A percentile compares a stretch with the other conserved stretches of the same genome.
Evolutionary conservation across 2,329 filamentous ascomycete species (phyloP).

Genomic region (Bipolaris gigantea): DNA sequence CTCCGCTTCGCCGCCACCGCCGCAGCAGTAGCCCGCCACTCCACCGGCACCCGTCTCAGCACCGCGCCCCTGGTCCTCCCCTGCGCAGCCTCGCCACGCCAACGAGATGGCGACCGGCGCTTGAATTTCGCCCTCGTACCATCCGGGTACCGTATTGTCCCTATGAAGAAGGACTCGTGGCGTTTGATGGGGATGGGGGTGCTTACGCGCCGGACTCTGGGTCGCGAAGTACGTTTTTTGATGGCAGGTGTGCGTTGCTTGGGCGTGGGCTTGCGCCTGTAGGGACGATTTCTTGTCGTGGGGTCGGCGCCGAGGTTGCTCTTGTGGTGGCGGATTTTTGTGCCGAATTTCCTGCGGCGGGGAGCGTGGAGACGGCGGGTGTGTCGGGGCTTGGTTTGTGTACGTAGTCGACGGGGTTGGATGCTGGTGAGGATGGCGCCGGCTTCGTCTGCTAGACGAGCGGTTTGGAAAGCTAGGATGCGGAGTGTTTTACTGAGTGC

Average conservation of each 20-base stretch:
- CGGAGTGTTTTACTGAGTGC: not conserved
- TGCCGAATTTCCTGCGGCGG: no score
- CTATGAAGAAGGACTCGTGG: not conserved
- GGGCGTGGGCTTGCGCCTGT: no score
- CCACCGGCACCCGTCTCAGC: not conserved
- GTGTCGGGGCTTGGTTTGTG: not conserved
- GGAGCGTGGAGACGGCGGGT: no score
- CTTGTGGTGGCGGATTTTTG: no score
- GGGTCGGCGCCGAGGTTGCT: no score
- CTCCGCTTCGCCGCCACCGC: not conserved
- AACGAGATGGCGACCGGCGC: not conserved
- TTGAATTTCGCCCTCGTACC: not conserved
- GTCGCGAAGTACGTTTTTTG: not conserved
- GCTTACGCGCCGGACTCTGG: not conserved
- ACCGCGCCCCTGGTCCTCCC: not conserved
- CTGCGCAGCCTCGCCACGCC: not conserved
- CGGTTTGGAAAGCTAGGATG: not conserved
- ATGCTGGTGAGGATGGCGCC: not conserved
- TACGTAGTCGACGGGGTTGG: not conserved
- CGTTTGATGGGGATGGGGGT: not conserved
- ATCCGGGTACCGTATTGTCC: not conserved
- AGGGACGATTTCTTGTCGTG: no score
- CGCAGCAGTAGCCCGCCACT: not conserved
- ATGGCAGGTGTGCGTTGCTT: no score
- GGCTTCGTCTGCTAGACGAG: constrained; percentile 1